Evolutionary conservation across 768 basidiomycete genomes (phyloP).

Genomic region (Boletus eberwhitei): DNA sequence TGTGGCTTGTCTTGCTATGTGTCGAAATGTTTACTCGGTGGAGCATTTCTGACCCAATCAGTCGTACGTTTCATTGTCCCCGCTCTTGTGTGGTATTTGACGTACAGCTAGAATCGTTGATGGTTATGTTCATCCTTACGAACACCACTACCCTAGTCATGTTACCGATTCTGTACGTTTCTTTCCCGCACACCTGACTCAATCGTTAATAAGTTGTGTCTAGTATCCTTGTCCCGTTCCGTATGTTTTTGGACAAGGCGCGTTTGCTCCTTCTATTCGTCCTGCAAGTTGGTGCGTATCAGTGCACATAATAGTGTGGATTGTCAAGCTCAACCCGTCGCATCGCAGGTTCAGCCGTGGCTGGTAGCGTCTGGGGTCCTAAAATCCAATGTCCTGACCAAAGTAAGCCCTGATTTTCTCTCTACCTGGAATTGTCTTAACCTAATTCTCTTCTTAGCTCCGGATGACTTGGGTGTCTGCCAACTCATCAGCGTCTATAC

Average conservation of each 20-base stretch:
- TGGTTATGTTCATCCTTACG: slow-evolving; percentile 42
- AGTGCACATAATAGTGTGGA: neutral
- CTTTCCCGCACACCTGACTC: neutral
- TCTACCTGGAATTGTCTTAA: neutral
- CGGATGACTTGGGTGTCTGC: slow-evolving; percentile 44
- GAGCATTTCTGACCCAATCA: slow-evolving; percentile 40
- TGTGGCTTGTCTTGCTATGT: slow-evolving; percentile 48
- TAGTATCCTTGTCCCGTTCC: slow-evolving; percentile 47
- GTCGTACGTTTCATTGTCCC: slow-evolving; percentile 37
- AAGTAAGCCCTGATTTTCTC: slow-evolving; percentile 30
- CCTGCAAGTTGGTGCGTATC: slow-evolving; percentile 43
- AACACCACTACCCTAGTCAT: slow-evolving; percentile 40
- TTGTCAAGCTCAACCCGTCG: neutral
- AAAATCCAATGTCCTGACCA: slow-evolving; percentile 42
- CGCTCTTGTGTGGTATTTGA: neutral
- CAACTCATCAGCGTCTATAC: slow-evolving; percentile 47
- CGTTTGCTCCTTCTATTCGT: slow-evolving; percentile 45
- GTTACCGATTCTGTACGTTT: slow-evolving; percentile 42
- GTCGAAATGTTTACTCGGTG: slow-evolving; percentile 46
- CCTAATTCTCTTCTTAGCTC: slow-evolving; percentile 25
- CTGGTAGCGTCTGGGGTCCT: slow-evolving; percentile 42
- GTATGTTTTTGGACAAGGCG: slow-evolving; percentile 52
- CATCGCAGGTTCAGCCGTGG: slow-evolving; percentile 38
- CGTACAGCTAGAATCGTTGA: slow-evolving; percentile 31
- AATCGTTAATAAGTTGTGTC: neutral